Conservation (phyloP, 768 basidiomycete species). For the Amanita pallidorosea region DNA sequence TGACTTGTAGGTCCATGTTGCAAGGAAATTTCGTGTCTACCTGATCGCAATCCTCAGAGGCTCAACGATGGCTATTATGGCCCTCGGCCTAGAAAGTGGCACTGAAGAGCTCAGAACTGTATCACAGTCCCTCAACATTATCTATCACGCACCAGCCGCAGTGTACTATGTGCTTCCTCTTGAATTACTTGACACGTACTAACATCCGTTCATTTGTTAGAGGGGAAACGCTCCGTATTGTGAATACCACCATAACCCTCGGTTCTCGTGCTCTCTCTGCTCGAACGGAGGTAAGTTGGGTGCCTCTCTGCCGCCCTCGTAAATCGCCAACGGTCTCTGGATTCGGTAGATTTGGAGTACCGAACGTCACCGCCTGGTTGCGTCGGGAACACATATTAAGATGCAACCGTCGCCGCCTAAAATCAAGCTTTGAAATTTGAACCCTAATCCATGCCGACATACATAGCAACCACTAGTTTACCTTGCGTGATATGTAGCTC, state of each 20-base stretch:
- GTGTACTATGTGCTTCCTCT: conserved; percentile 20
- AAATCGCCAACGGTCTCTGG: neutral
- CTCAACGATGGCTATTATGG: conserved; percentile 36
- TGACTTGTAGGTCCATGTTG: conserved; percentile 28
- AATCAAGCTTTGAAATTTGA: neutral
- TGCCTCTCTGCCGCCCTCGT: neutral
- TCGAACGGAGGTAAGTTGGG: conserved; percentile 32
- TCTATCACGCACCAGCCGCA: conserved; percentile 47
- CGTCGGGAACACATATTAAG: conserved; percentile 44
- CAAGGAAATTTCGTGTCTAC: neutral
- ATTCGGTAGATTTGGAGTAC: conserved; percentile 42
- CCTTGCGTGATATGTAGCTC: too few relatives aligned
- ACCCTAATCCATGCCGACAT: neutral
- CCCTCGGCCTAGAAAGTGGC: conserved; percentile 16
- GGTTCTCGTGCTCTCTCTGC: conserved; percentile 37
- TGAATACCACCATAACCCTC: conserved; percentile 39
- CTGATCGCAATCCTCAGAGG: conserved; percentile 23
- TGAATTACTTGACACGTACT: neutral
- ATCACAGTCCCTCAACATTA: conserved; percentile 40
- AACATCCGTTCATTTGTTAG: conserved; percentile 15
- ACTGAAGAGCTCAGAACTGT: conserved; percentile 21
- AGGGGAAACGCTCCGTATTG: conserved; percentile 38
- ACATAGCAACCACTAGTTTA: neutral
- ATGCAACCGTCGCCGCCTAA: conserved; percentile 26
- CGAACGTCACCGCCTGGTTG: conserved; percentile 39